These are phyloP conservation scores for Tolypocladium nubicola DNA, from an alignment of 2,329 filamentous ascomycete genomes.

Conservation along the genomic window DNA sequence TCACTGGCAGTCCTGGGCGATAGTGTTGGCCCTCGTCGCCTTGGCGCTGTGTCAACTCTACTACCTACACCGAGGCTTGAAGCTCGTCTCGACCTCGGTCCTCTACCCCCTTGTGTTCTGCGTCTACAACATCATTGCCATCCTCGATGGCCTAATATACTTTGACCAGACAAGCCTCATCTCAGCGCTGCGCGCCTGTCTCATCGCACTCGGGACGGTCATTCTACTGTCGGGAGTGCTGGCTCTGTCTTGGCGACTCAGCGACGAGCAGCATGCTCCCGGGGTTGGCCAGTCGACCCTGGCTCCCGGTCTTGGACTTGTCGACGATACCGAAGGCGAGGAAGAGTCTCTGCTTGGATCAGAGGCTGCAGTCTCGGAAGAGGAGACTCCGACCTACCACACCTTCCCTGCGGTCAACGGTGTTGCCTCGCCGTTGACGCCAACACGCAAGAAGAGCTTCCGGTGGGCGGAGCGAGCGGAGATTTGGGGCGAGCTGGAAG, in stretches of 20 bases:
- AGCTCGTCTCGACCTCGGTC: conserved; percentile 89
- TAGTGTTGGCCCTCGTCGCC: conserved; percentile 68
- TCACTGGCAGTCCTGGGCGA: conserved; percentile 89
- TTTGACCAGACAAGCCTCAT: conserved; percentile 82
- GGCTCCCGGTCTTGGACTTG: conserved; percentile 70
- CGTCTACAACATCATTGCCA: conserved; percentile 98
- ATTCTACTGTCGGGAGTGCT: conserved; percentile 82
- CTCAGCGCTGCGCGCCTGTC: conserved; percentile 60
- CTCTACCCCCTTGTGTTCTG: conserved; percentile 97
- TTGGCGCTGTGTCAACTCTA: conserved; percentile 87
- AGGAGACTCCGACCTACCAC: conserved; percentile 31
- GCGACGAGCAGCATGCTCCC: conserved; percentile 59
- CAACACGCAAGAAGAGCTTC: conserved; percentile 36
- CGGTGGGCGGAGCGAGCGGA: conserved; percentile 61
- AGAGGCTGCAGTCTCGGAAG: conserved; percentile 30
- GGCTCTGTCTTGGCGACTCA: conserved; percentile 86
- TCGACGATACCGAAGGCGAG: conserved; percentile 57
- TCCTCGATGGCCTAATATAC: conserved; percentile 93
- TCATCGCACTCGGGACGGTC: conserved; percentile 78
- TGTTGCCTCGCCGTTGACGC: conserved; percentile 25
- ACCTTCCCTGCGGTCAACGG: conserved; percentile 33
- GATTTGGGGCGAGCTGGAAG: conserved; percentile 83
- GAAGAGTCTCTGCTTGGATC: conserved; percentile 45
- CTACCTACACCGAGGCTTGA: conserved; percentile 87
- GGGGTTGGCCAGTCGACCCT: conserved; percentile 57